Evolutionary conservation across 495 filamentous ascomycete genomes (phyloP), one percentile per base, ranked within the genome.

Genomic region (Venustampulla echinocandica): DNA sequence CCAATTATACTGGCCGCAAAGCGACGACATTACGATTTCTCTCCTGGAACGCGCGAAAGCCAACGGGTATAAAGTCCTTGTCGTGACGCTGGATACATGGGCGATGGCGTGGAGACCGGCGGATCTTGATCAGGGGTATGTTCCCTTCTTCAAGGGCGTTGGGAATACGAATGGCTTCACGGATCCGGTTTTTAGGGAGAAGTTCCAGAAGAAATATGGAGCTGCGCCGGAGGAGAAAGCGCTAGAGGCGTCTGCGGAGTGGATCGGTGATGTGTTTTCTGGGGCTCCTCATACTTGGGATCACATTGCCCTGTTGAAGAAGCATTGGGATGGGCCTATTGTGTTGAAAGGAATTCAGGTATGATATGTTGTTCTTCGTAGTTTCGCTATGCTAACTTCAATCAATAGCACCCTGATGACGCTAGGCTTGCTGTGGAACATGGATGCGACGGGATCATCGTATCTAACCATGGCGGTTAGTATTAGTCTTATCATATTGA

Each of bases 271-370:
- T 42, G 67, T 73, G 20, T 76, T 75, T 44, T 65, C 70, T 10
- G 71, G 74, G 1, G 55, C 57, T 9, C 63, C 71, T 18, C 77
- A 77, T 54, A 62, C 61, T 2, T 84, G 81, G 81, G 71, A 80
- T 19, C 62, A 77, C 23, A 49, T 83, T n/a, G 66, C 61, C 15
- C 64, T 74, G 40, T 54, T 82, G 42, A 67, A 71, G 33, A 61
- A 71, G 56, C 50, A 77, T 47, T 84, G 79, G 80, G 73, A 80
- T 52, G 74, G 78, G 85, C 89, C 89, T 35, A 93, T 98, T 60
- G 71, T 95, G 22, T 79, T 98, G 53, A 96, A 97, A 70, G 92
- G 92, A 47, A 87, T 98, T 22, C 90, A 95, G 76, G 88, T 50
- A 84, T 93, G 42, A 87, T 94, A 61, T 89, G 94, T 59, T 87